Evolutionary conservation across 495 filamentous ascomycete species (phyloP).

Genomic region (Neohortaea acidophila): DNA sequence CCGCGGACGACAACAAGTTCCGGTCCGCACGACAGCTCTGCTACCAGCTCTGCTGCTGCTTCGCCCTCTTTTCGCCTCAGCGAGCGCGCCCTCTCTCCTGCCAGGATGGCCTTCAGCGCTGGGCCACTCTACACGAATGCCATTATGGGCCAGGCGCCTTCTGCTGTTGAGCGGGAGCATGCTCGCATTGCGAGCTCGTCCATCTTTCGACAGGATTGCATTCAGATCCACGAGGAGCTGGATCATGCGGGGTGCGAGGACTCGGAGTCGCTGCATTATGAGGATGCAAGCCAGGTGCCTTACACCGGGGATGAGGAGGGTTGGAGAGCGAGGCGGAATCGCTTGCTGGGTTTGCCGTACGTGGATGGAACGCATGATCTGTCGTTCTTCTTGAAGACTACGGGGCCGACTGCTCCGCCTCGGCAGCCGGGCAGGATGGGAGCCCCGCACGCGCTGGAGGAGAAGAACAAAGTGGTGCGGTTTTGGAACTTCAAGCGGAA

Average conservation of each 20-base stretch:
- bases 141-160: constrained; percentile 12
- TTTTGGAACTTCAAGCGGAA: too few relatives aligned
- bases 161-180: constrained; percentile 6
- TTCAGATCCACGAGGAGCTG: constrained; percentile 7
- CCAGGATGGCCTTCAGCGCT: constrained; percentile 4
- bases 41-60: background rate
- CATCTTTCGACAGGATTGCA: constrained; percentile 10
- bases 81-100: background rate
- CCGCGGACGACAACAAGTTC: background rate
- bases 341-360: constrained; percentile 4
- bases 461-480: too few relatives aligned
- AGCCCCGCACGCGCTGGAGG: background rate
- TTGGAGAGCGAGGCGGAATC: constrained; percentile 5
- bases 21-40: background rate
- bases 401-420: constrained; percentile 11
- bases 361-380: constrained; percentile 3
- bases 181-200: constrained; percentile 2
- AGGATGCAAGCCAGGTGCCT: constrained; percentile 12
- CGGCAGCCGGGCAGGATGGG: constrained; percentile 12
- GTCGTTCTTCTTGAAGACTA: constrained; percentile 9
- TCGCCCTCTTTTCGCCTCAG: background rate
- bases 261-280: constrained; percentile 14
- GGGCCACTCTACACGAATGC: constrained; percentile 10
- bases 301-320: background rate
- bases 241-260: constrained; percentile 4